Conservation (phyloP, 1,139 yeast genomes). For the Protomyces gravidus region DNA sequence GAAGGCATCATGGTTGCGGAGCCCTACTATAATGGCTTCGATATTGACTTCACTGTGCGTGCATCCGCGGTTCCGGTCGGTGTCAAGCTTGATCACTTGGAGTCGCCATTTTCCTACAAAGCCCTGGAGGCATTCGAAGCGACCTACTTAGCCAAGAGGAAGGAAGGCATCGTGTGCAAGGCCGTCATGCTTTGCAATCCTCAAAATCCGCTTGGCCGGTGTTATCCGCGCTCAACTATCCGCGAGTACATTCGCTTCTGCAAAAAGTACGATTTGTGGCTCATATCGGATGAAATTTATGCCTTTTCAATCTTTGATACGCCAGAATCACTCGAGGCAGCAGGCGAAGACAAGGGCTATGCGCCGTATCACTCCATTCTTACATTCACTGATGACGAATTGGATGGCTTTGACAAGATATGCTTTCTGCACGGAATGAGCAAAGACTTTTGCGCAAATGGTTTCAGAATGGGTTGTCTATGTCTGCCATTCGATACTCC, state of each 20-base stretch:
- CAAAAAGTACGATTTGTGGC: not conserved
- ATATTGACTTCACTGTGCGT: not conserved
- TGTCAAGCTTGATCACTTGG: not conserved
- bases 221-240: not conserved
- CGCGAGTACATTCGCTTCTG: not conserved
- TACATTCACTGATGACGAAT: not conserved
- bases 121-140: not conserved
- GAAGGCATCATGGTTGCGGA: constrained; percentile 1
- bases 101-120: not conserved
- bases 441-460: not conserved
- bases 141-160: not conserved
- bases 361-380: not conserved
- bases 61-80: not conserved
- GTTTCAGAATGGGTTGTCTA: not conserved
- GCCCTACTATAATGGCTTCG: constrained; percentile 5
- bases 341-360: not conserved
- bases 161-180: constrained; percentile 1
- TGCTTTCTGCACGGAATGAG: not conserved
- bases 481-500: not conserved
- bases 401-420: not conserved
- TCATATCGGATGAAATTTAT: not conserved
- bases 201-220: not conserved
- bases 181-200: constrained; percentile 1
- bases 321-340: not conserved
- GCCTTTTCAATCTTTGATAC: not conserved